Evolutionary conservation across 2,329 filamentous ascomycete species (phyloP).

Genomic region (Trichoderma hamatum): DNA sequence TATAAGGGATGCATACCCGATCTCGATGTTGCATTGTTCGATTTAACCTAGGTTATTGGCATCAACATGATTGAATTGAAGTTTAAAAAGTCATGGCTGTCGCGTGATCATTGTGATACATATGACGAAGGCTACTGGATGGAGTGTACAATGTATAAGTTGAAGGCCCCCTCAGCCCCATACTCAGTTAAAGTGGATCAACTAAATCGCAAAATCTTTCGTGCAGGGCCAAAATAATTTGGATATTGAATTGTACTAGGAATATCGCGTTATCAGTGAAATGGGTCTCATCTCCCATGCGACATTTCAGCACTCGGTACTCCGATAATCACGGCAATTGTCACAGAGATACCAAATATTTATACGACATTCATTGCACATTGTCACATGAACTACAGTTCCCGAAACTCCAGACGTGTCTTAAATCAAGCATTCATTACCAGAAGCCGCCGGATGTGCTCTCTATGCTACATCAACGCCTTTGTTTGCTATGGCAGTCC

Average conservation of each 20-base stretch:
- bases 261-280: background rate
- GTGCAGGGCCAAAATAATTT: background rate
- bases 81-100: background rate
- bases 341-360: background rate
- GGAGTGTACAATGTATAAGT: background rate
- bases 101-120: background rate
- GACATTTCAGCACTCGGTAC: background rate
- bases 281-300: background rate
- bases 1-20: conserved; percentile 38
- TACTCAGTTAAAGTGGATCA: background rate
- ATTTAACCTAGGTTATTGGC: conserved; percentile 16
- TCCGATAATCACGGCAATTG: background rate
- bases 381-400: conserved; percentile 27
- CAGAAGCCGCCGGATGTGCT: conserved; percentile 45
- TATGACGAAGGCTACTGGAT: background rate
- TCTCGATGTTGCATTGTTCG: conserved; percentile 24
- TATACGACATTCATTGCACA: conserved; percentile 21
- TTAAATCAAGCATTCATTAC: conserved; percentile 45
- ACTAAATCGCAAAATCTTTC: background rate
- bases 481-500: conserved; percentile 38
- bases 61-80: conserved; percentile 17
- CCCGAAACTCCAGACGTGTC: conserved; percentile 29
- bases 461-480: conserved; percentile 51
- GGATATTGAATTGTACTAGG: background rate
- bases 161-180: too few relatives aligned